Percentiles rank a stretch among this genome's conserved stretches.
phyloP scores from a whole-genome alignment of 2,329 filamentous ascomycete species.

The Fusarium lyarnte region DNA sequence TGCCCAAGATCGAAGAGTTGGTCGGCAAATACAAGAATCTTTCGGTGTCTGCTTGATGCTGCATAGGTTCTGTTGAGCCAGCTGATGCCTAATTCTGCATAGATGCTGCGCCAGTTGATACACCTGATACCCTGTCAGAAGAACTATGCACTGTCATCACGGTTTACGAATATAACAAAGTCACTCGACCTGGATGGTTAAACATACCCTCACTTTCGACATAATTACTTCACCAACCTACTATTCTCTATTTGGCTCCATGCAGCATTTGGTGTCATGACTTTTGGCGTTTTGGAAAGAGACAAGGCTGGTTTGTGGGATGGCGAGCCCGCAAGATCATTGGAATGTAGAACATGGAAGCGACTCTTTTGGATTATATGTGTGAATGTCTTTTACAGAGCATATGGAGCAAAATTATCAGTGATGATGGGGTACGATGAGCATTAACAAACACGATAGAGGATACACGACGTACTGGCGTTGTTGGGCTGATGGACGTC shows the following conservation, averaged over 20 bases:
- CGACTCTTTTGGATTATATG: slow-evolving; percentile 7
- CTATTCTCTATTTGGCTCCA: slow-evolving; percentile 17
- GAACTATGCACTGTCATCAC: background rate
- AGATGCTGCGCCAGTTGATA: background rate
- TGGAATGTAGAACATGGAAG: slow-evolving; percentile 28
- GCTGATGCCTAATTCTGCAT: background rate
- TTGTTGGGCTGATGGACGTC: slow-evolving; percentile 1
- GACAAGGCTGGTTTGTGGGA: slow-evolving; percentile 17
- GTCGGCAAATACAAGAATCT: slow-evolving; percentile 53
- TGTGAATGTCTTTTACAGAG: background rate
- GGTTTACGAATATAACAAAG: slow-evolving; percentile 22
- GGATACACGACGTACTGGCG: slow-evolving; percentile 19
- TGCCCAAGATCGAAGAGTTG: slow-evolving; percentile 72
- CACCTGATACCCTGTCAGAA: background rate
- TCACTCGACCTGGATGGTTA: slow-evolving; percentile 14
- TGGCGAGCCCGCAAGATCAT: slow-evolving; percentile 16
- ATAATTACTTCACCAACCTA: slow-evolving; percentile 23
- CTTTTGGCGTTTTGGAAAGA: slow-evolving; percentile 38
- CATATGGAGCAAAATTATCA: slow-evolving; percentile 1
- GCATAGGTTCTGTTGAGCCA: background rate
- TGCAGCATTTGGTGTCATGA: slow-evolving; percentile 28
- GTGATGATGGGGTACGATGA: background rate
- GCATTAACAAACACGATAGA: slow-evolving; percentile 25
- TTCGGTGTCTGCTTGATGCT: slow-evolving; percentile 35
- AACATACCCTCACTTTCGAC: slow-evolving; percentile 22